A percentile compares a stretch with the other conserved stretches of the same genome.
phyloP scores from a whole-genome alignment of 331 rosid genomes.

The Rosa hybrid region DNA sequence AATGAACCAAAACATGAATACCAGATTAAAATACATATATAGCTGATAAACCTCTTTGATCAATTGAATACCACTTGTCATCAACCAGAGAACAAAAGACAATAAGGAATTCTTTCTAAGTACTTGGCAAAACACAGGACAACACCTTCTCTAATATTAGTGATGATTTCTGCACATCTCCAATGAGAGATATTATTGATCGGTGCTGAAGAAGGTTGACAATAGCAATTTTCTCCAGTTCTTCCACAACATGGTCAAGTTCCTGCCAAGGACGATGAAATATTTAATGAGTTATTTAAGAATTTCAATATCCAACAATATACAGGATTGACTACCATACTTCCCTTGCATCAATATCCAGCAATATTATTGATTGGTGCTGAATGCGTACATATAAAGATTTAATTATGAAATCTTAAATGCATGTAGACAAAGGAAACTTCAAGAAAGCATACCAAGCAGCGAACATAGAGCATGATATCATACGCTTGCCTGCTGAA shows the following conservation, averaged over 20 bases:
- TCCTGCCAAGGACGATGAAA: slow-evolving; percentile 56
- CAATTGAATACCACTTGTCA: slow-evolving; percentile 7
- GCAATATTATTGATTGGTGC: not conserved
- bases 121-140: slow-evolving; percentile 16
- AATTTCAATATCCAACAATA: not conserved
- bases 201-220: slow-evolving; percentile 87
- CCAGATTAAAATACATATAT: not conserved
- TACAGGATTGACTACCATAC: not conserved
- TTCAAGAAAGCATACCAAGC: slow-evolving; percentile 16
- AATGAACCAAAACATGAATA: slow-evolving; percentile 4
- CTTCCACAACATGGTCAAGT: slow-evolving; percentile 92
- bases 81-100: slow-evolving; percentile 13
- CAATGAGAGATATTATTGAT: slow-evolving; percentile 94
- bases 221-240: slow-evolving; percentile 87
- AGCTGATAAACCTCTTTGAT: not conserved
- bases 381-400: not conserved
- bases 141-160: slow-evolving; percentile 86
- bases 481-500: slow-evolving; percentile 88
- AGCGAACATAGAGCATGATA: slow-evolving; percentile 21
- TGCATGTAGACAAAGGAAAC: not conserved
- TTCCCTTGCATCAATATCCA: not conserved
- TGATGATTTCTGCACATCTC: slow-evolving; percentile 93
- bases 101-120: slow-evolving; percentile 10
- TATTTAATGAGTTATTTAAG: slow-evolving; percentile 20
- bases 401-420: not conserved